Evolutionary conservation across 331 rosid genomes (phyloP).

Genomic region (Erythrophleum ivorense): DNA sequence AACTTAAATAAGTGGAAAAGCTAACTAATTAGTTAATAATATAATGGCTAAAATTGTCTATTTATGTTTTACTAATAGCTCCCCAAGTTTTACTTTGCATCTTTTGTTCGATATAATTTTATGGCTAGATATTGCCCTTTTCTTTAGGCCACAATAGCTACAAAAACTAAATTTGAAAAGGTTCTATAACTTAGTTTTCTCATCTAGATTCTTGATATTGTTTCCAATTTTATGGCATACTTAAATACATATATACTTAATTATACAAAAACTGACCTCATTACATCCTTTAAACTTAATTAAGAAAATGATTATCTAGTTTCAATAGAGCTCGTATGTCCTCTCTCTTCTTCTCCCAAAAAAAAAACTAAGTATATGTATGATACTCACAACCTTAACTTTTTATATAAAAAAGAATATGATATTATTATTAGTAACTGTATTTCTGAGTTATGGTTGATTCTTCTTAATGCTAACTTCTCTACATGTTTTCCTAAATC

Average conservation of each 20-base stretch:
- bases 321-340: conserved; percentile 1
- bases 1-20: no score
- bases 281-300: not conserved
- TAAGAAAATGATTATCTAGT: conserved; percentile 8
- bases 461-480: conserved; percentile 4
- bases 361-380: not conserved
- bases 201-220: conserved; percentile 27
- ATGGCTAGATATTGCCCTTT: not conserved
- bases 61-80: no score
- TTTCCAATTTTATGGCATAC: conserved; percentile 3
- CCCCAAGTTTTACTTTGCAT: not conserved
- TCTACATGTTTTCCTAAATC: not conserved
- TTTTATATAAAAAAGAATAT: not conserved
- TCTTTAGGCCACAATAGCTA: not conserved
- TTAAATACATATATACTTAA: conserved; percentile 18
- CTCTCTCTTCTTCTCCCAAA: not conserved
- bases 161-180: conserved; percentile 94
- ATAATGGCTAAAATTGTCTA: no score
- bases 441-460: not conserved
- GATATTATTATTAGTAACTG: not conserved
- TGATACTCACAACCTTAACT: not conserved
- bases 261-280: conserved; percentile 1
- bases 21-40: no score
- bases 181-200: conserved; percentile 53
- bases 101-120: conserved; percentile 19